A percentile compares a stretch with the other conserved stretches of the same genome.
Evolutionary conservation across 1,284 basidiomycete genomes (phyloP).

Genomic region (Trichosporon sp.): DNA sequence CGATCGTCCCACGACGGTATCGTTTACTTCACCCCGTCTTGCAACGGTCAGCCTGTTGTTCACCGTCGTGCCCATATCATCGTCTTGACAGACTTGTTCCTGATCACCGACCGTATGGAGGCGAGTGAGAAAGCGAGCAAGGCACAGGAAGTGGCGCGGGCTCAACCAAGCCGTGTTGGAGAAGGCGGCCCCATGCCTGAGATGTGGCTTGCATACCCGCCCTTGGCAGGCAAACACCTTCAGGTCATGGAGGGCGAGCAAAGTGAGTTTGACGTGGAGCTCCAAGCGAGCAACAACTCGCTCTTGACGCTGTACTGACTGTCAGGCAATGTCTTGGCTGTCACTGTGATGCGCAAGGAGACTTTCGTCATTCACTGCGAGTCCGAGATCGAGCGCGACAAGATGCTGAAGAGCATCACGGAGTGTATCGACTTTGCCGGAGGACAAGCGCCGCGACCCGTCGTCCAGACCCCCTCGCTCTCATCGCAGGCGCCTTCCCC

Average conservation of each 20-base stretch:
- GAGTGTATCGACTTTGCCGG: constrained; percentile 83
- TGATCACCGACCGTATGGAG: constrained; percentile 81
- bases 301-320: constrained; percentile 17
- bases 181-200: constrained; percentile 66
- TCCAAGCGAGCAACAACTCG: neutral
- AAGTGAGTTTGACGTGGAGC: constrained; percentile 42
- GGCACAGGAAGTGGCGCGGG: constrained; percentile 48
- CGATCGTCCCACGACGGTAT: constrained; percentile 73
- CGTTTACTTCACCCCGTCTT: constrained; percentile 75
- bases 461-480: neutral
- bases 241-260: constrained; percentile 66
- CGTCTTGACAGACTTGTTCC: constrained; percentile 87
- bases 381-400: constrained; percentile 67
- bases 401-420: constrained; percentile 71
- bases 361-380: constrained; percentile 70
- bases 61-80: constrained; percentile 81
- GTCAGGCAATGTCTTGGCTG: constrained; percentile 70
- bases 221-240: constrained; percentile 90
- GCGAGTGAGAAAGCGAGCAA: constrained; percentile 63
- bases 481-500: constrained; percentile 1
- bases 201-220: constrained; percentile 94
- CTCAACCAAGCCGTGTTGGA: constrained; percentile 53
- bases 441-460: constrained; percentile 1
- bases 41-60: constrained; percentile 71
- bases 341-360: constrained; percentile 89